Evolutionary conservation across 73 alveolate genomes (phyloP).

Genomic region (Paramecium sonneborni): DNA sequence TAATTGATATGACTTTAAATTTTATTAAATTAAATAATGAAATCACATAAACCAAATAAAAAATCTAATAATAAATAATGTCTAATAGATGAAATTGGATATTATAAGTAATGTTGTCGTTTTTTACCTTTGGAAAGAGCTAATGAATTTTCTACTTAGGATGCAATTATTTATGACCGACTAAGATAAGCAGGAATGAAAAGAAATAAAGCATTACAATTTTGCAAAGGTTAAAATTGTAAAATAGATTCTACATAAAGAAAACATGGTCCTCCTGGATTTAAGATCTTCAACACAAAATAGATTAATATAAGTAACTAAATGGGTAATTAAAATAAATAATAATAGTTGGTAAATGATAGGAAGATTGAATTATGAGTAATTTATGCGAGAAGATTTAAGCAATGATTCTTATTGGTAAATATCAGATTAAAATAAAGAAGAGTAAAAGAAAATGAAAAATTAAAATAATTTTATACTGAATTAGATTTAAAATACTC

Average conservation of each 20-base stretch:
- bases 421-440: not conserved
- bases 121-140: constrained; percentile 46
- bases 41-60: not conserved
- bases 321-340: not conserved
- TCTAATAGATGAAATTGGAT: not conserved
- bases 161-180: constrained; percentile 1
- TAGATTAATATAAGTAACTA: not conserved
- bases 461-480: not conserved
- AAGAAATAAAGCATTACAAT: not conserved
- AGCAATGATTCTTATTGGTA: not conserved
- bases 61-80: not conserved
- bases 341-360: constrained; percentile 28
- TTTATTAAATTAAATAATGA: not conserved
- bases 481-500: constrained; percentile 12
- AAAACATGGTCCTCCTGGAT: constrained; percentile 58
- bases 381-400: not conserved
- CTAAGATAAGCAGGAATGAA: constrained; percentile 23
- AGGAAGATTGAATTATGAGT: constrained; percentile 31
- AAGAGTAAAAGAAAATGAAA: not conserved
- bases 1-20: not conserved
- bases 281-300: constrained; percentile 13
- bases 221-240: constrained; percentile 24
- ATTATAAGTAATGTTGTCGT: not conserved
- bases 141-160: not conserved
- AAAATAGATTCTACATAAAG: constrained; percentile 39